Conservation (phyloP, 2,329 filamentous ascomycete species). For the Botrytis pseudocinerea region DNA sequence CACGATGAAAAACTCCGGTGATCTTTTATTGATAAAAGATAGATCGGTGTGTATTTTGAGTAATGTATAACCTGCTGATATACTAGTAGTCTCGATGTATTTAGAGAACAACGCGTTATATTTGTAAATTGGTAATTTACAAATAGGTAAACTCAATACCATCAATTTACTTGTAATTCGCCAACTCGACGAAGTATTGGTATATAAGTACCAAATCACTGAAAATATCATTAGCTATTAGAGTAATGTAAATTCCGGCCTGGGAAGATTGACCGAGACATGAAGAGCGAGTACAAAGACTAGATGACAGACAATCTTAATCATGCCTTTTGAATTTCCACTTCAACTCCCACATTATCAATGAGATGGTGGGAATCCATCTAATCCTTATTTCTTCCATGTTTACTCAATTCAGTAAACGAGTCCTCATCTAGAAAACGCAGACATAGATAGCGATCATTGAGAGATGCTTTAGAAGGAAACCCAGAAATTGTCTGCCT, state of each 20-base stretch:
- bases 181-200: not conserved
- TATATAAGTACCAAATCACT: too few species aligned
- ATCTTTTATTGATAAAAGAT: not conserved
- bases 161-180: not conserved
- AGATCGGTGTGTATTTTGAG: not conserved
- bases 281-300: not conserved
- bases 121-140: not conserved
- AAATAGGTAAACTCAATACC: not conserved
- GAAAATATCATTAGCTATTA: not conserved
- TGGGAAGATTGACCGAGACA: not conserved
- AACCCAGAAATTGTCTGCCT: not conserved
- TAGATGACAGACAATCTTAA: not conserved
- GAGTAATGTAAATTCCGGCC: not conserved
- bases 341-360: fast-evolving
- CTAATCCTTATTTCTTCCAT: not conserved
- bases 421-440: not conserved
- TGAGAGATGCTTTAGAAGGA: not conserved
- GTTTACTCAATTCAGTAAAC: not conserved
- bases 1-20: not conserved
- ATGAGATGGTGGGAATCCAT: not conserved
- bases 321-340: not conserved
- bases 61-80: not conserved
- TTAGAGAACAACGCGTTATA: not conserved
- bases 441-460: not conserved
- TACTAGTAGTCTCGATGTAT: not conserved